Percentiles rank a stretch among this genome's conserved stretches.
Conservation (phyloP, 1,284 basidiomycete genomes). For the Meira nashicola region DNA sequence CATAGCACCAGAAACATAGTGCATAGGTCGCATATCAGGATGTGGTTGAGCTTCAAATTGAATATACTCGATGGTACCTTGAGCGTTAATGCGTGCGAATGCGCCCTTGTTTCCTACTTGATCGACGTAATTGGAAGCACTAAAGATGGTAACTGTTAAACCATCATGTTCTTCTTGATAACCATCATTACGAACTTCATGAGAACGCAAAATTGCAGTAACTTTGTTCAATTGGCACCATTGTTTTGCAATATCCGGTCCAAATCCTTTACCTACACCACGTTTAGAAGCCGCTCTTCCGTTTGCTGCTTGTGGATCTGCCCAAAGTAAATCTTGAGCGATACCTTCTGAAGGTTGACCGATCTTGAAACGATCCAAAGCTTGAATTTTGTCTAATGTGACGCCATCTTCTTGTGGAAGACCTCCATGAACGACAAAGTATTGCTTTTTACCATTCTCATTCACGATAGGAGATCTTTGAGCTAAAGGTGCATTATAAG, state of each 20-base stretch:
- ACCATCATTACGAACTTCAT: constrained; percentile 87
- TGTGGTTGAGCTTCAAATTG: constrained; percentile 12
- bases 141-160: constrained; percentile 60
- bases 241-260: constrained; percentile 61
- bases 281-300: constrained; percentile 97
- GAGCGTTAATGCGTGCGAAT: constrained; percentile 63
- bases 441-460: constrained; percentile 76
- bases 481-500: constrained; percentile 30
- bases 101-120: constrained; percentile 56
- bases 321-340: constrained; percentile 69
- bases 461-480: constrained; percentile 64
- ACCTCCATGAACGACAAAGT: constrained; percentile 86
- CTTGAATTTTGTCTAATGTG: constrained; percentile 82
- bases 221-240: constrained; percentile 86
- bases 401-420: constrained; percentile 92
- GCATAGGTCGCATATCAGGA: constrained; percentile 11
- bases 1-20: constrained; percentile 6
- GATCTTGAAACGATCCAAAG: constrained; percentile 73
- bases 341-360: constrained; percentile 88
- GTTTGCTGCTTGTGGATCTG: constrained; percentile 81
- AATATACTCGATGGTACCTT: constrained; percentile 64
- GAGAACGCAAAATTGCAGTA: constrained; percentile 85
- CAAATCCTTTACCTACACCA: constrained; percentile 91
- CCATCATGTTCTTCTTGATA: constrained; percentile 78
- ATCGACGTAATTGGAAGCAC: constrained; percentile 52